A percentile compares a stretch with the other conserved stretches of the same genome.
Evolutionary conservation across 495 filamentous ascomycete genomes (phyloP).

Genomic region (Lasiosphaeria hispida): DNA sequence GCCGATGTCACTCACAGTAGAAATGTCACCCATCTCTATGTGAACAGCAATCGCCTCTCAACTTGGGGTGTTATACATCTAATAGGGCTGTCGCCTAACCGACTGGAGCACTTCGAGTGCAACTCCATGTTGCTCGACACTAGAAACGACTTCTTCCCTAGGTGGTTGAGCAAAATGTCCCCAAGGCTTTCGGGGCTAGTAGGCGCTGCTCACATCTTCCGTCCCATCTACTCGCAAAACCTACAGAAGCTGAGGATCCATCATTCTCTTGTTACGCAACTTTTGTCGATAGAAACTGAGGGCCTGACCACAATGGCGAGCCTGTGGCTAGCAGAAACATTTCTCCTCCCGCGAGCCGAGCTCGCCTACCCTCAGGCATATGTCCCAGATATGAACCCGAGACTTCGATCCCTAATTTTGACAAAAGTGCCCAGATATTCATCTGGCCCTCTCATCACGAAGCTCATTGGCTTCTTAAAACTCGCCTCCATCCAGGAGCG

Average conservation of each 20-base stretch:
- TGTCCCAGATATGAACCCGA: conserved; percentile 45
- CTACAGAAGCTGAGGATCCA: conserved; percentile 45
- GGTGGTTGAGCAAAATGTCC: conserved; percentile 9
- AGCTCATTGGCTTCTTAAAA: conserved; percentile 35
- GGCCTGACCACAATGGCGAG: conserved; percentile 23
- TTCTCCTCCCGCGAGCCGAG: conserved; percentile 33
- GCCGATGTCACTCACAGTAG: background rate
- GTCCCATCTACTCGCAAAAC: conserved; percentile 43
- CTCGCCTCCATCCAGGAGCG: conserved; percentile 42
- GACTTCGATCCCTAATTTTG: conserved; percentile 40
- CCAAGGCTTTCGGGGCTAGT: conserved; percentile 32
- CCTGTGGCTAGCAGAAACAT: conserved; percentile 38
- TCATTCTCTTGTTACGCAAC: conserved; percentile 48
- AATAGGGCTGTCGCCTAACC: conserved; percentile 32
- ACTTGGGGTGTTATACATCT: conserved; percentile 28
- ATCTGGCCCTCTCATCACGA: conserved; percentile 37
- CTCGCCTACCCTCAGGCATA: conserved; percentile 42
- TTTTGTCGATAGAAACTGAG: conserved; percentile 30
- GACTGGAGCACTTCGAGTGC: conserved; percentile 46
- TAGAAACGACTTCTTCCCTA: background rate
- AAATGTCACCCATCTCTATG: conserved; percentile 41
- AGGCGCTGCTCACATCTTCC: conserved; percentile 40
- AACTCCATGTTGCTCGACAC: conserved; percentile 25
- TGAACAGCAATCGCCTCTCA: conserved; percentile 40
- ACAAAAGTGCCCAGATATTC: conserved; percentile 42